Conservation (phyloP, 176 grass and related monocot species). For the Eremochloa ophiuroides region DNA sequence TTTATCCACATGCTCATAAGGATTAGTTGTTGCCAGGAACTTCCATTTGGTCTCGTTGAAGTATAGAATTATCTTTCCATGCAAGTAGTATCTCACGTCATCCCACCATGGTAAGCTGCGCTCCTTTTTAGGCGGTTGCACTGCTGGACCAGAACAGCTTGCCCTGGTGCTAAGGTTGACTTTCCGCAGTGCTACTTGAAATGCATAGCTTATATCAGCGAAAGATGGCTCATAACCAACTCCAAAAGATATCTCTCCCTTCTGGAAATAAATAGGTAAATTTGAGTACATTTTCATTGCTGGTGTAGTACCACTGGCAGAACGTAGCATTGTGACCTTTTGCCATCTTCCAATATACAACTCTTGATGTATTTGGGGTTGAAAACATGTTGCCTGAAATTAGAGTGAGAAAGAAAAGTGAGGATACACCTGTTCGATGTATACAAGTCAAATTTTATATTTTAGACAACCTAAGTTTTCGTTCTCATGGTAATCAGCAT, state of each 20-base stretch:
- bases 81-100: conserved; percentile 95
- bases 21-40: conserved; percentile 83
- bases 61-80: conserved; percentile 82
- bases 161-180: conserved; percentile 82
- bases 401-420: neutral
- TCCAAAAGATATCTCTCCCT: conserved; percentile 93
- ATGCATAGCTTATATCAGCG: conserved; percentile 97
- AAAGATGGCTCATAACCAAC: conserved; percentile 98
- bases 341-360: conserved; percentile 95
- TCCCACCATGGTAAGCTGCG: conserved; percentile 99
- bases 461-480: neutral
- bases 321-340: conserved; percentile 83
- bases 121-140: conserved; percentile 74
- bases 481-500: neutral
- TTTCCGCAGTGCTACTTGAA: conserved; percentile 79
- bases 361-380: conserved; percentile 97
- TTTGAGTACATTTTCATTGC: conserved; percentile 98
- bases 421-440: neutral
- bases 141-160: conserved; percentile 35
- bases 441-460: neutral
- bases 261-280: conserved; percentile 95
- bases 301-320: conserved; percentile 96
- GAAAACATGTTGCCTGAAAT: conserved; percentile 95
- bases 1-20: conserved; percentile 87
- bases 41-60: conserved; percentile 91